A percentile compares a stretch with the other conserved stretches of the same genome.
These are phyloP conservation scores for Candida vaughaniae DNA, from an alignment of 805 yeast genomes.

Conservation along the genomic window DNA sequence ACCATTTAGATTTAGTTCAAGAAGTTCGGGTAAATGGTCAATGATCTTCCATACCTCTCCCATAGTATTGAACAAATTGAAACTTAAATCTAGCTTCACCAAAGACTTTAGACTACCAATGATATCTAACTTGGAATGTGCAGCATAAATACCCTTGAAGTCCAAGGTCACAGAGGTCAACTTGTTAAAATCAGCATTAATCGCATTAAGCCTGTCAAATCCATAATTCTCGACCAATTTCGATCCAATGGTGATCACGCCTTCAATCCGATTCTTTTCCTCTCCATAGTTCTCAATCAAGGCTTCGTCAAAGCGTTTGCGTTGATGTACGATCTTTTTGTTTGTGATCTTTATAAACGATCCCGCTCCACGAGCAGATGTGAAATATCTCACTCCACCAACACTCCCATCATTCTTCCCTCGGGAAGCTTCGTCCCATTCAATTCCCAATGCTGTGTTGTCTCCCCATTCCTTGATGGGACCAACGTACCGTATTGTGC, in stretches of 20 bases:
- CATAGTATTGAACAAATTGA: constrained; percentile 51
- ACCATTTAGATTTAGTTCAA: constrained; percentile 52
- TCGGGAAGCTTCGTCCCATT: constrained; percentile 72
- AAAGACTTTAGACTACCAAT: constrained; percentile 19
- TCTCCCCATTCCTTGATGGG: constrained; percentile 58
- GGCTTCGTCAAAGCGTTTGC: constrained; percentile 45
- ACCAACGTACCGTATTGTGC: constrained; percentile 68
- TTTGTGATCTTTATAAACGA: constrained; percentile 58
- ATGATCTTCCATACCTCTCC: constrained; percentile 38
- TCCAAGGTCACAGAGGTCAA: constrained; percentile 54
- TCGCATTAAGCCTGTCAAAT: constrained; percentile 51
- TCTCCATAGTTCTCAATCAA: constrained; percentile 30
- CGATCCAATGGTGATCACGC: constrained; percentile 46
- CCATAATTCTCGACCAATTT: constrained; percentile 67
- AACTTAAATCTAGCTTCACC: constrained; percentile 54
- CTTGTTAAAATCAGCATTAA: constrained; percentile 46
- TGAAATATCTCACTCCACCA: constrained; percentile 57
- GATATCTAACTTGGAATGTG: constrained; percentile 3
- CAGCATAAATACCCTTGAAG: constrained; percentile 31
- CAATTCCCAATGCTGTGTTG: constrained; percentile 66
- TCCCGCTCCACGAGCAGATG: constrained; percentile 45
- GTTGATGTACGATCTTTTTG: constrained; percentile 23
- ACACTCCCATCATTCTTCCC: constrained; percentile 74
- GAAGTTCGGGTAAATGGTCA: constrained; percentile 33
- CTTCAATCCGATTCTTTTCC: constrained; percentile 23